Conservation (phyloP, 78 protist genomes). For the Guillardia theta region DNA sequence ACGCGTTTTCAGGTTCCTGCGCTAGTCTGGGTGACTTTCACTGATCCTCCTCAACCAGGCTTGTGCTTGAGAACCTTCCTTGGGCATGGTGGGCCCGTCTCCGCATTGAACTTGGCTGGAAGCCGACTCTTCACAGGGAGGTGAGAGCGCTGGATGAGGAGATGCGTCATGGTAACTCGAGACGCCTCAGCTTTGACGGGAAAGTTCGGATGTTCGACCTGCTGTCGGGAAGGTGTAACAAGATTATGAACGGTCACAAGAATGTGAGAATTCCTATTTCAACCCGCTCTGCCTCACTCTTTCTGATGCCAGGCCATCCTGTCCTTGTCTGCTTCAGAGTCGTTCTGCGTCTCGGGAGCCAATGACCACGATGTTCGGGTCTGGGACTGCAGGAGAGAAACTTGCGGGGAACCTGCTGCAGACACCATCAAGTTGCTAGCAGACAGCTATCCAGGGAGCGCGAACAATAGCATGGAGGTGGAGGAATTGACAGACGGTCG, state of each 20-base stretch:
- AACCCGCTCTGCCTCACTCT: not conserved
- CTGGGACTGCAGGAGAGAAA: not conserved
- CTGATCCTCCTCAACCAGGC: not conserved
- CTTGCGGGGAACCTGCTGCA: not conserved
- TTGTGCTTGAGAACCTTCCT: not conserved
- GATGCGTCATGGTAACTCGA: no score
- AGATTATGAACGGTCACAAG: not conserved
- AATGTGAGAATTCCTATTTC: not conserved
- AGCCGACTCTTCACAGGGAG: not conserved
- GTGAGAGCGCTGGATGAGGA: no score
- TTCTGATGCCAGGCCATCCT: not conserved
- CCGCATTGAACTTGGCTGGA: not conserved
- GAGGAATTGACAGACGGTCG: not conserved
- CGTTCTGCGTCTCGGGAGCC: not conserved
- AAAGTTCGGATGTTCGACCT: not conserved
- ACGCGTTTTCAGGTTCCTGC: not conserved
- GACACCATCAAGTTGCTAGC: no score
- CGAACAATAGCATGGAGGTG: not conserved
- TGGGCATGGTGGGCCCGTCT: not conserved
- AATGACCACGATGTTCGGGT: not conserved
- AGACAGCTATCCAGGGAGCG: no score
- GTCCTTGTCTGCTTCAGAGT: not conserved
- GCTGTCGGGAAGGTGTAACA: not conserved
- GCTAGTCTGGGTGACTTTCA: no score
- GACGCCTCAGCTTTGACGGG: slow-evolving; percentile 3